A percentile compares a stretch with the other conserved stretches of the same genome.
Conservation (phyloP, 495 filamentous ascomycete genomes). For the Pseudevernia furfuracea region DNA sequence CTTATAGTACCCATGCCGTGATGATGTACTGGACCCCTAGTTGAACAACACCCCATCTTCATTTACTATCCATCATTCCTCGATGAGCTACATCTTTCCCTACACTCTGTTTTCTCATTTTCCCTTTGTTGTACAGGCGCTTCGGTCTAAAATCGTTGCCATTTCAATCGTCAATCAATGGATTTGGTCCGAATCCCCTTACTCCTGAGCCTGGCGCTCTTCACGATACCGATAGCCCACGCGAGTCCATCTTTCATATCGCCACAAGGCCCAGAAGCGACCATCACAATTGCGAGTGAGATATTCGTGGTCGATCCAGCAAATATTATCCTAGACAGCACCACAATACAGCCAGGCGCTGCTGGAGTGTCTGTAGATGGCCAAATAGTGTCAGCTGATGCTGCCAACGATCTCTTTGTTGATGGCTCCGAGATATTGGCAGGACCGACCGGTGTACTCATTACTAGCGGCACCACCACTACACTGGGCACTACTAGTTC, state of each 20-base stretch:
- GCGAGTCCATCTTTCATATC: background rate
- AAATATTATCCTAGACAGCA: slow-evolving; percentile 2
- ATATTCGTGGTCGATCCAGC: background rate
- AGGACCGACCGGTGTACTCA: background rate
- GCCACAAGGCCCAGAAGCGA: background rate
- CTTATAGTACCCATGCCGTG: no score
- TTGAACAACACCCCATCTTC: no score
- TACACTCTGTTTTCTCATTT: no score
- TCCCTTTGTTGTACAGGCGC: no score
- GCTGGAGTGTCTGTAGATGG: background rate
- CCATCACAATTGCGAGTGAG: background rate
- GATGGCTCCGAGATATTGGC: background rate
- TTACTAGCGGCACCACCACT: background rate
- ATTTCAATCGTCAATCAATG: no score
- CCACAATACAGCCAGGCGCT: background rate
- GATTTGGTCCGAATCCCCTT: no score
- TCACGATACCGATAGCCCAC: no score
- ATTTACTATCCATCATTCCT: no score
- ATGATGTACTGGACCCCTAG: no score
- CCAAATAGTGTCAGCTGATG: slow-evolving; percentile 1
- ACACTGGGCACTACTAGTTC: background rate
- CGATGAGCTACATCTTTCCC: no score
- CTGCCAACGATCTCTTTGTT: background rate
- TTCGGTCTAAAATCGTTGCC: no score
- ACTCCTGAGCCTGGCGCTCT: no score